phyloP scores from a whole-genome alignment of 306 rosid species.

The Lagenaria siceraria region DNA sequence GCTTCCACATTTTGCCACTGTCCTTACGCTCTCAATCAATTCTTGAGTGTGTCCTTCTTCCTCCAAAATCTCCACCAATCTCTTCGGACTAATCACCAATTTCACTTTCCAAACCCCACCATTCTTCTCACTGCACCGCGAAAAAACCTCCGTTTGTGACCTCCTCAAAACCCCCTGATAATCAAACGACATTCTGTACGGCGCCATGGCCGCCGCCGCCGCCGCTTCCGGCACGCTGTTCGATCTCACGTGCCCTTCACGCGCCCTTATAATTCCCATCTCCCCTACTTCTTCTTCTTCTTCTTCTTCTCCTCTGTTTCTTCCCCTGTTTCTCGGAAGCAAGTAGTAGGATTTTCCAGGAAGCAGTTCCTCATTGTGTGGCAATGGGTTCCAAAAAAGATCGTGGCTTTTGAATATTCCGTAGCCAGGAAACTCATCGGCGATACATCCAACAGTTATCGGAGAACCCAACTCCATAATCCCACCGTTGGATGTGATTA shows the following conservation, averaged over 20 bases:
- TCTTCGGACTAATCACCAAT: slow-evolving; percentile 56
- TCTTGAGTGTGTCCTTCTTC: slow-evolving; percentile 57
- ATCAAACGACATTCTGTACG: slow-evolving; percentile 64
- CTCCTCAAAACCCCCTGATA: slow-evolving; percentile 39
- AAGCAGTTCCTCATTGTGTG: slow-evolving; percentile 34
- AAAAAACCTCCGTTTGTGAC: slow-evolving; percentile 35
- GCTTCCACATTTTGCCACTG: slow-evolving; percentile 64
- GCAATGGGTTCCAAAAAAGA: slow-evolving; percentile 67
- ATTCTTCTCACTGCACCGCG: slow-evolving; percentile 19
- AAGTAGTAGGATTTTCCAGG: slow-evolving; percentile 52
- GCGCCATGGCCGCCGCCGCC: slow-evolving; percentile 23
- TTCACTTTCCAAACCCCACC: slow-evolving; percentile 74
- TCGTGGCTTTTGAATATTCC: slow-evolving; percentile 62
- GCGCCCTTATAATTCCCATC: not conserved
- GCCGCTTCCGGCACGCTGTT: slow-evolving; percentile 37
- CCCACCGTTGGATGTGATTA: slow-evolving; percentile 64
- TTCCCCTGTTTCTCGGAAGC: slow-evolving; percentile 36
- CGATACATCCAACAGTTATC: slow-evolving; percentile 39
- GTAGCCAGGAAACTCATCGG: slow-evolving; percentile 53
- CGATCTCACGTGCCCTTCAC: slow-evolving; percentile 52
- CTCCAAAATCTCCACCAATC: slow-evolving; percentile 54
- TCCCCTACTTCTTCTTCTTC: not conserved
- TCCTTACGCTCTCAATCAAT: slow-evolving; percentile 60
- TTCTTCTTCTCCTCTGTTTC: not conserved
- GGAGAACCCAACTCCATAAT: slow-evolving; percentile 71